Percentiles rank a stretch among this genome's conserved stretches.
Evolutionary conservation across 2,329 filamentous ascomycete species (phyloP).

Genomic region (Davidsoniella australis): DNA sequence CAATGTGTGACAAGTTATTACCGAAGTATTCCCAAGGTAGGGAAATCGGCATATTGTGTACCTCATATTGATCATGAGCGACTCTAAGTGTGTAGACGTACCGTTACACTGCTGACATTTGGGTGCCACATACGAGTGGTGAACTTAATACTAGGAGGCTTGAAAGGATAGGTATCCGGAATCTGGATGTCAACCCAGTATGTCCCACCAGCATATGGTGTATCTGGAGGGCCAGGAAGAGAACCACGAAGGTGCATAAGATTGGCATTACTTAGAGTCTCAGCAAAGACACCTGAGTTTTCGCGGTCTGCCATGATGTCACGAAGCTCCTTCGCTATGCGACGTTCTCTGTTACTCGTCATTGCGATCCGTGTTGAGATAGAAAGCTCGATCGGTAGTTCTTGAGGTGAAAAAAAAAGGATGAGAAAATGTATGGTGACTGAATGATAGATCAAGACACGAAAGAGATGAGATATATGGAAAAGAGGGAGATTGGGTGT

Average conservation of each 20-base stretch:
- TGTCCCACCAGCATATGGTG: constrained; percentile 76
- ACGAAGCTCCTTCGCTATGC: constrained; percentile 57
- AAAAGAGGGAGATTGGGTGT: not conserved
- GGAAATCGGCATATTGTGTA: not conserved
- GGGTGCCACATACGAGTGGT: constrained; percentile 93
- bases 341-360: constrained; percentile 36
- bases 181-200: constrained; percentile 76
- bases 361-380: constrained; percentile 18
- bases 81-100: constrained; percentile 28
- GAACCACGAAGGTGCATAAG: constrained; percentile 68
- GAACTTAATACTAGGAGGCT: constrained; percentile 80
- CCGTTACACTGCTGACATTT: constrained; percentile 86
- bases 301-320: constrained; percentile 57
- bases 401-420: not conserved
- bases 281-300: constrained; percentile 58
- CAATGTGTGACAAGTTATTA: not conserved
- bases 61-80: too few relatives aligned
- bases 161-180: constrained; percentile 80
- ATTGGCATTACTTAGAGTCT: constrained; percentile 47
- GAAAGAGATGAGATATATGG: not conserved
- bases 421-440: not conserved
- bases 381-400: not conserved
- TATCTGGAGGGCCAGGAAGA: constrained; percentile 77
- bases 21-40: not conserved
- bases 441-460: not conserved